phyloP scores from a whole-genome alignment of 805 yeast genomes.

The Candida wancherniae region DNA sequence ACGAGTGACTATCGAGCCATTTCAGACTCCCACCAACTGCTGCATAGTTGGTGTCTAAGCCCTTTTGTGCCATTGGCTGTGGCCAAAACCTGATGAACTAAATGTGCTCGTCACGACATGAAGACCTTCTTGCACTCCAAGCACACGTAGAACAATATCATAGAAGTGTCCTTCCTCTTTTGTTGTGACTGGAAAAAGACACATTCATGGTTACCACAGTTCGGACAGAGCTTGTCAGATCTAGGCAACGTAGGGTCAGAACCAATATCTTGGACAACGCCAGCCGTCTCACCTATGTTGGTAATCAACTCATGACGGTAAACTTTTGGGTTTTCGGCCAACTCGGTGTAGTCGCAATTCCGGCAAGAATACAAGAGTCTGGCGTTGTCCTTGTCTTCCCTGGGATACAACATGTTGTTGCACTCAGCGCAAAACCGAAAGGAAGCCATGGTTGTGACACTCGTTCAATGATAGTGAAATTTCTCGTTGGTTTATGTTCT shows the following conservation, averaged over 20 bases:
- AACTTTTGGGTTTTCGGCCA: slow-evolving; percentile 82
- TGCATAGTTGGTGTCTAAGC: too few species aligned
- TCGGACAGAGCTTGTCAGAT: slow-evolving; percentile 89
- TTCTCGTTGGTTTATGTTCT: too few species aligned
- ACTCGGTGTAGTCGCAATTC: slow-evolving; percentile 89
- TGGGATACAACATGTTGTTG: slow-evolving; percentile 97
- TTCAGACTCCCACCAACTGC: too few species aligned
- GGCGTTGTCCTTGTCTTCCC: slow-evolving; percentile 81
- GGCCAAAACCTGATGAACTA: too few species aligned
- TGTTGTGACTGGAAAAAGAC: slow-evolving; percentile 98
- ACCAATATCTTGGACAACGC: slow-evolving; percentile 93
- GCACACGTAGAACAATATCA: slow-evolving; percentile 93
- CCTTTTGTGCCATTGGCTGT: too few species aligned
- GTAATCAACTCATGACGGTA: slow-evolving; percentile 90
- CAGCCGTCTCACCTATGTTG: slow-evolving; percentile 92
- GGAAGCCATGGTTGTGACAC: slow-evolving; percentile 59
- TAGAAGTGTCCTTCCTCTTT: slow-evolving; percentile 88
- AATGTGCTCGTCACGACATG: too few species aligned
- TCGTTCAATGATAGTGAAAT: neutral
- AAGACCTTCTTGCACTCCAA: slow-evolving; percentile 77
- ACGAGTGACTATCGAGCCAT: too few species aligned
- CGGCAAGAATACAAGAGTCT: slow-evolving; percentile 86
- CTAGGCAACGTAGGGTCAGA: slow-evolving; percentile 97
- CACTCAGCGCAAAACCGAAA: slow-evolving; percentile 95
- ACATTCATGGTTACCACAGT: slow-evolving; percentile 81